These are phyloP conservation scores for Phytopythium aichiense DNA, from an alignment of 352 stramenopile genomes.

Conservation along the genomic window DNA sequence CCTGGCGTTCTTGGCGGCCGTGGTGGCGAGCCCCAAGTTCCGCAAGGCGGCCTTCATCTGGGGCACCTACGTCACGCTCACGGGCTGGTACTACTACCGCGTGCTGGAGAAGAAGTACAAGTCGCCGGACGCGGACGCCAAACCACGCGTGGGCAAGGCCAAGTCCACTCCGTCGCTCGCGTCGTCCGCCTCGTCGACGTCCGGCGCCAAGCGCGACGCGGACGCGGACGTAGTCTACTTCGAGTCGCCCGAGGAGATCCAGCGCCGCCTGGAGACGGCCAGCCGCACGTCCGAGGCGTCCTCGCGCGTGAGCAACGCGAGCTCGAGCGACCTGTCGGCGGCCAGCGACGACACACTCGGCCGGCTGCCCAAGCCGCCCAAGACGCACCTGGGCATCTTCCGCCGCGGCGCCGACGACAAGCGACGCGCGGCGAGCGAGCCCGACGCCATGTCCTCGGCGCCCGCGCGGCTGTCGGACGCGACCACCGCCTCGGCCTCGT, in stretches of 20 bases:
- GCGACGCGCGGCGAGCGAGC: constrained; percentile 26
- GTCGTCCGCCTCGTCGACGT: constrained; percentile 9
- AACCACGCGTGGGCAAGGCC: constrained; percentile 10
- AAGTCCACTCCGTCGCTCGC: constrained; percentile 4
- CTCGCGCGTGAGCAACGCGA: constrained; percentile 42
- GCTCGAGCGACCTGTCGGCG: constrained; percentile 45
- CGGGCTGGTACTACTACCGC: constrained; percentile 81
- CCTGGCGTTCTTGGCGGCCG: constrained; percentile 29
- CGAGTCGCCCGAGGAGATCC: constrained; percentile 33
- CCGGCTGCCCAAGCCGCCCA: constrained; percentile 18
- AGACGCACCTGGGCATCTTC: constrained; percentile 34
- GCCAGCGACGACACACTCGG: constrained; percentile 25
- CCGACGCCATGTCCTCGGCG: constrained; percentile 22
- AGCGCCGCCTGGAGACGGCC: constrained; percentile 22
- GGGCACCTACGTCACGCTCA: constrained; percentile 76
- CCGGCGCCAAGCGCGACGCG: constrained; percentile 9
- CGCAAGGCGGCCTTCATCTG: constrained; percentile 68
- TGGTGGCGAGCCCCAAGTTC: constrained; percentile 41
- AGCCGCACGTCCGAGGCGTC: constrained; percentile 36
- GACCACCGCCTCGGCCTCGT: constrained; percentile 10
- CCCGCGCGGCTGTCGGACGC: constrained; percentile 31
- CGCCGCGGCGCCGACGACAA: constrained; percentile 30
- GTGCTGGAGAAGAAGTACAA: constrained; percentile 62
- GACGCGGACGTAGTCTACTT: constrained; percentile 46
- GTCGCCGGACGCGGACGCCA: constrained; percentile 13